Percentiles rank a stretch among this genome's conserved stretches.
Conservation (phyloP, 306 rosid species). For the Abrus precatorius region DNA sequence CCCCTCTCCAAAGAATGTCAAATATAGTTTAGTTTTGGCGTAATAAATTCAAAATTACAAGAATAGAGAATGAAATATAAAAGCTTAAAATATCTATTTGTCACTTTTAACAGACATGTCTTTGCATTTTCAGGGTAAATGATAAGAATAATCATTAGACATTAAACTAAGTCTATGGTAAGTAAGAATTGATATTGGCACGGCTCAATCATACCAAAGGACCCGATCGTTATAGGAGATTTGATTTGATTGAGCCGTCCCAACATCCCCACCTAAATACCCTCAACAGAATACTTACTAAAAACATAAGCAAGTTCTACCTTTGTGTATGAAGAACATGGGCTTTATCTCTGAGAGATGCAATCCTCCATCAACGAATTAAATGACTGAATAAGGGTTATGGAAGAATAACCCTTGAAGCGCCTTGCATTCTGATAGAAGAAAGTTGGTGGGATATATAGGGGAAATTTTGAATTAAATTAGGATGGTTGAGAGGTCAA, state of each 20-base stretch:
- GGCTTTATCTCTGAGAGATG: constrained; percentile 6
- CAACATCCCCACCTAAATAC: constrained; percentile 62
- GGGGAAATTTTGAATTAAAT: constrained; percentile 30
- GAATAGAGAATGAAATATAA: background rate
- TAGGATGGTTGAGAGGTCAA: constrained; percentile 62
- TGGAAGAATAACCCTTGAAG: constrained; percentile 21
- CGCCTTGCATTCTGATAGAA: constrained; percentile 27
- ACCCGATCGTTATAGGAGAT: constrained; percentile 62
- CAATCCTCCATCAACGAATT: constrained; percentile 4
- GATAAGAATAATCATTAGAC: background rate
- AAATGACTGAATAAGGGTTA: background rate
- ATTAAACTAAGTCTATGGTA: background rate
- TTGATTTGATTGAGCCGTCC: constrained; percentile 84
- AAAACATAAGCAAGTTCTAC: constrained; percentile 5
- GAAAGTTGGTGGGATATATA: constrained; percentile 45
- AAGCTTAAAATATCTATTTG: background rate
- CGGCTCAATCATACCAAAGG: constrained; percentile 89
- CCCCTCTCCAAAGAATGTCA: background rate
- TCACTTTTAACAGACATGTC: background rate
- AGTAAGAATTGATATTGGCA: constrained; percentile 74
- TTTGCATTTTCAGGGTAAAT: background rate
- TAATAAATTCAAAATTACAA: no score
- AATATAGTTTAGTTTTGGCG: background rate
- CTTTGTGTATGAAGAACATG: background rate
- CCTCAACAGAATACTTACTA: background rate